Evolutionary conservation across 495 filamentous ascomycete species (phyloP).

Genomic region (Astrothelium macrocarpum): DNA sequence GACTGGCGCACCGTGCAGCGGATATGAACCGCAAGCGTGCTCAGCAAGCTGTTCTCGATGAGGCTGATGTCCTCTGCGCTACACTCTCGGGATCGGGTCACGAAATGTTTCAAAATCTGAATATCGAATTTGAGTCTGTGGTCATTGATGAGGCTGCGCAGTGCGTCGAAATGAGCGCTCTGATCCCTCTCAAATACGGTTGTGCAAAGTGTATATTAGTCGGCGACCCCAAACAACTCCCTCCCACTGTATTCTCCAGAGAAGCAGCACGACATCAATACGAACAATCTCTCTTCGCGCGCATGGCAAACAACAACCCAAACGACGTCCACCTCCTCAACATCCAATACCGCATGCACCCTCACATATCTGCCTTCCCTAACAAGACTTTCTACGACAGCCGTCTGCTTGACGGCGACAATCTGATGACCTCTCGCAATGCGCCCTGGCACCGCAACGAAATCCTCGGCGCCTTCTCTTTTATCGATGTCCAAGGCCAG

Average conservation of each 20-base stretch:
- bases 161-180: constrained; percentile 90
- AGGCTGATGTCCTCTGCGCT: constrained; percentile 85
- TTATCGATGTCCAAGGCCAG: constrained; percentile 89
- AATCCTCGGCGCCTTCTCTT: constrained; percentile 85
- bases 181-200: constrained; percentile 95
- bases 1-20: constrained; percentile 62
- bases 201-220: constrained; percentile 95
- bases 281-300: constrained; percentile 94
- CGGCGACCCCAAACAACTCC: constrained; percentile 93
- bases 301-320: constrained; percentile 89
- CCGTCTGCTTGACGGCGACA: constrained; percentile 67
- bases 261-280: constrained; percentile 89
- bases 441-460: constrained; percentile 77
- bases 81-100: constrained; percentile 93
- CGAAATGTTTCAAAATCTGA: constrained; percentile 91
- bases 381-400: constrained; percentile 87
- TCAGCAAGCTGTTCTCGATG: constrained; percentile 84
- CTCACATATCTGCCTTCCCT: constrained; percentile 83
- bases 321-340: constrained; percentile 89
- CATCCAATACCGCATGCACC: constrained; percentile 98
- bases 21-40: constrained; percentile 75
- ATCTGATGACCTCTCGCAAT: constrained; percentile 65
- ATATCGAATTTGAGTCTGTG: constrained; percentile 95
- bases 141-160: constrained; percentile 98
- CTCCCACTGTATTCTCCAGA: constrained; percentile 88